Percentiles rank a stretch among this genome's conserved stretches.
These are phyloP conservation scores for Nematodospora valgi DNA, from an alignment of 805 yeast genomes.

Conservation along the genomic window DNA sequence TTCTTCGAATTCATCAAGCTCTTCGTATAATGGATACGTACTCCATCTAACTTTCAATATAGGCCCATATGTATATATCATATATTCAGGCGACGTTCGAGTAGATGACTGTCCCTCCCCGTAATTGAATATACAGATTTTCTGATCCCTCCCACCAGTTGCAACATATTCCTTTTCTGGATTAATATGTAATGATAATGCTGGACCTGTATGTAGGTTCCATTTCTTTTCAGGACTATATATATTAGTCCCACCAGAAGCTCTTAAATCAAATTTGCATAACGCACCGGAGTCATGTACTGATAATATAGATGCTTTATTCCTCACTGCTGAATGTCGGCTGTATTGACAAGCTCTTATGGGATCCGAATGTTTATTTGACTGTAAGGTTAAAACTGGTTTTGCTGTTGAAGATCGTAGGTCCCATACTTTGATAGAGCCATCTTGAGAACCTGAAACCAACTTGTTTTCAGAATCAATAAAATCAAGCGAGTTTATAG, in stretches of 20 bases:
- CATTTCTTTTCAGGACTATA: slow-evolving; percentile 67
- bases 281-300: slow-evolving; percentile 88
- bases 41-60: slow-evolving; percentile 74
- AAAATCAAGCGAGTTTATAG: slow-evolving; percentile 41
- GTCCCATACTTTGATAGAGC: slow-evolving; percentile 76
- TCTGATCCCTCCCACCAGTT: slow-evolving; percentile 92
- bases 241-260: slow-evolving; percentile 10
- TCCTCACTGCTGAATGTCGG: slow-evolving; percentile 46
- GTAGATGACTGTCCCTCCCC: slow-evolving; percentile 17
- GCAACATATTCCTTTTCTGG: slow-evolving; percentile 76
- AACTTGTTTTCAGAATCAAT: slow-evolving; percentile 19
- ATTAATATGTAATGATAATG: slow-evolving; percentile 84
- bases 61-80: slow-evolving; percentile 72
- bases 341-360: slow-evolving; percentile 54
- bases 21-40: slow-evolving; percentile 20
- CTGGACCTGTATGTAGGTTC: slow-evolving; percentile 91
- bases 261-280: slow-evolving; percentile 81
- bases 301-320: slow-evolving; percentile 53
- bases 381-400: slow-evolving; percentile 46
- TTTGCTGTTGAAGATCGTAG: slow-evolving; percentile 44
- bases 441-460: slow-evolving; percentile 72
- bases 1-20: slow-evolving; percentile 3
- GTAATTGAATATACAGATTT: slow-evolving; percentile 70
- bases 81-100: slow-evolving; percentile 56
- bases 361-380: slow-evolving; percentile 67